These are phyloP conservation scores for Chimonanthus praecox DNA, from an alignment of 164 flowering plant species.

Conservation along the genomic window DNA sequence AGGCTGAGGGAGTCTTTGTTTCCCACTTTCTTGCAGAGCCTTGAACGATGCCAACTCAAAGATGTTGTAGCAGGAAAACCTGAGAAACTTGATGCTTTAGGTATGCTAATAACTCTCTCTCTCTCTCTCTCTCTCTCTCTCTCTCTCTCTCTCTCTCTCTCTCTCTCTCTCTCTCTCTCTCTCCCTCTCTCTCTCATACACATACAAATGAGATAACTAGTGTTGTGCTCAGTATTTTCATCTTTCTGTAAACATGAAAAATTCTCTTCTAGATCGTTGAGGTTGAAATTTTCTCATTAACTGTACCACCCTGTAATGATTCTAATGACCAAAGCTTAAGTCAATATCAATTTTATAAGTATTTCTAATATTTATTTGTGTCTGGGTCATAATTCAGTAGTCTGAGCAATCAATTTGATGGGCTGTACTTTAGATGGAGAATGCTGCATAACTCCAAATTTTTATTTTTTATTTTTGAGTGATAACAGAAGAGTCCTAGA, in stretches of 20 bases:
- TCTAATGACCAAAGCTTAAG: background rate
- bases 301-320: background rate
- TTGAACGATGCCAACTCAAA: conserved; percentile 49
- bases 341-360: background rate
- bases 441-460: background rate
- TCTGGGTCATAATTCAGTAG: background rate
- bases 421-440: background rate
- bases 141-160: conserved; percentile 1
- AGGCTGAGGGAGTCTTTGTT: background rate
- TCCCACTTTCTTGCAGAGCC: conserved; percentile 39
- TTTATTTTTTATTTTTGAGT: too few species aligned
- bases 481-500: too few species aligned
- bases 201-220: background rate
- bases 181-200: background rate
- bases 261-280: too few species aligned
- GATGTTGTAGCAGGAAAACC: conserved; percentile 58
- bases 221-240: too few species aligned
- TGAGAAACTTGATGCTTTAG: conserved; percentile 75
- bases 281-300: background rate
- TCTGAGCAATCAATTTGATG: too few species aligned
- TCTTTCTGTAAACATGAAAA: too few species aligned
- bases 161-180: conserved; percentile 5
- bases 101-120: conserved; percentile 26
- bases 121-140: conserved; percentile 7
- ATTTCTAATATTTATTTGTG: background rate